Evolutionary conservation across 371 early-diverging fungal genomes (phyloP), one percentile per base, ranked within the genome.

Genomic region (Mucor racemosus): DNA sequence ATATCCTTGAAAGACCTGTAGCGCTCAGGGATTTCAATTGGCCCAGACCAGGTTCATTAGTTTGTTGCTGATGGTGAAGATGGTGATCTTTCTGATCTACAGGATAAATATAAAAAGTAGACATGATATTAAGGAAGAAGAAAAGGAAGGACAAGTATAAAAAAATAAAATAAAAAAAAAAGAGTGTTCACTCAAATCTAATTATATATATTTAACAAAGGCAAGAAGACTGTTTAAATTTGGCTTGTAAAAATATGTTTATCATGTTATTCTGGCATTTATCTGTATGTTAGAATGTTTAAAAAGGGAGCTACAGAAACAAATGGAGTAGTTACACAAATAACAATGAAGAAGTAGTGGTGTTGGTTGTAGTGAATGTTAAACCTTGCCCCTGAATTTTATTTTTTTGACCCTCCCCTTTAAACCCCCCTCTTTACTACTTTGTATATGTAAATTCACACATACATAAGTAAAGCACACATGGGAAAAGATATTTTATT

Each of bases 101-200:
- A 17, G 67, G 67, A 36, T 62, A 62, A 46, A 67, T 46, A 31
- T 44, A 62, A 44, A 67, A 56, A 38, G 67, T 67, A 39, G 67
- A 67, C 67, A 67, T 67, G 31, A 13, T 54, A 15, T 38, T 11
- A 34, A 48, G 33, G 14, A 44, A 58, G 31, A 36, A 39, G 9
- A 58, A 53, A 38, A 36, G 26, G 38, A 11, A 38, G 38, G 4
- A 21, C 39, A 41, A 26, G 1, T 26, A 3, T 26, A 26, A 26
- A 26, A 36, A 31, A 8, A 33, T 31, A 13, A 54, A n/a, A n/a
- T n/a, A n/a, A 54, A 54, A 26, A 26, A 40, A 54, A 31, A 33
- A 34, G 11, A 40, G 33, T 6, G n/a, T 42, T 14, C 42, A 42
- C 42, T 14, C 6, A 6, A 48, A 19, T 19, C 17, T 21, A 21